Base-by-base conservation (phyloP, 2,329 filamentous ascomycete species). In the Aspergillus fischeri region DNA sequence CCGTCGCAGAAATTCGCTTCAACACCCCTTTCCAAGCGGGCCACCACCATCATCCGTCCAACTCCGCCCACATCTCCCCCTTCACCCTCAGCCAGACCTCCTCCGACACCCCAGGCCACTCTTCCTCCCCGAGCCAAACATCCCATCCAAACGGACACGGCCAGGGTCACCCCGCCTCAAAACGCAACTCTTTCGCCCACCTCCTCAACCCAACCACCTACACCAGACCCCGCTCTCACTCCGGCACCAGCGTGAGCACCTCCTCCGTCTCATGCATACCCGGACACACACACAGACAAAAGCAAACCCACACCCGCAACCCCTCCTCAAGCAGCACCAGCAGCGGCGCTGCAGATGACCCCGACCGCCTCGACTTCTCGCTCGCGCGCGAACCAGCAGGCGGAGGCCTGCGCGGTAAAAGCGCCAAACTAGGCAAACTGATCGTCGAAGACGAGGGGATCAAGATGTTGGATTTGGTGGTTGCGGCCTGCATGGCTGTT, bases 381-480 rank as follows among this genome's bases (percentile, higher is more conserved):
- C 79, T 97, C 0, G 93, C 92, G 0, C 84, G 85, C 62, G 93
- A 97, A 73, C 85, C 83, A 55, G 92, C 92, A 0, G 93, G 93
- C 1, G 93, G 93, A 24, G 93, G 93, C 0, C 88, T 90, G 68
- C 83, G 88, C 48, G 93, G 93, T 0, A 92, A 90, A 72, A 85
- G 90, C 67, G 92, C 91, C 3, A 99, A 99, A 77, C 78, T 99
- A 65, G 94, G 93, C 0, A 99, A 97, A 75, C 78, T 99, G 52
- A 91, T 97, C 52, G 83, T 99, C 41, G 85, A 92, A 65, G 86
- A 93, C 55, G 92, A 96, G 67, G 94, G 94, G 0, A 77, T 96
- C 63, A 96, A 96, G 78, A 97, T 99, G 93, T 75, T 97, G 67
- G 94, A 99, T 78, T 74, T 99, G 57, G 80, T 96, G 0, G 91